Evolutionary conservation across 2,329 filamentous ascomycete species (phyloP), one percentile per base, ranked within the genome.

Genomic region (Blastomyces percursus): DNA sequence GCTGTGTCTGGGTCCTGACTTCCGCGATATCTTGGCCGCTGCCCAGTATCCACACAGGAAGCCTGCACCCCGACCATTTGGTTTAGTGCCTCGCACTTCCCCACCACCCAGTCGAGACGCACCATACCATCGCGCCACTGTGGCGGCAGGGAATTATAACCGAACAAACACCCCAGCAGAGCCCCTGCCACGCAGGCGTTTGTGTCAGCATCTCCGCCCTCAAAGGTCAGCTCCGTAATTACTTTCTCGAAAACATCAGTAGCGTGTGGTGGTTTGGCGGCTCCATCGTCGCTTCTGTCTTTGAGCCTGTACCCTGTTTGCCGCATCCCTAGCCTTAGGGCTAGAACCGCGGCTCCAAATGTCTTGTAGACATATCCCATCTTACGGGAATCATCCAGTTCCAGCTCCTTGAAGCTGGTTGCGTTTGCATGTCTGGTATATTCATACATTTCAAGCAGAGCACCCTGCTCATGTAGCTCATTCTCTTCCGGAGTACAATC

Each of bases 331-430:
- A 77, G 67, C 1, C 81, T 73, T 9, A 82, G 69, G 12, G 76
- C 69, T 21, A 80, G 66, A 12, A 82, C 71, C 0, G 79, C 80
- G 0, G 79, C 75, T 0, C 80, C 81, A 14, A 83, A 75, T 4
- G 78, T 77, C 69, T 83, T 82, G 69, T 82, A 82, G 32, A 82
- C 80, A 63, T 82, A 82, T 3, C 81, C 81, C 55, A 83, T 81
- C 67, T 77, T 75, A 32, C 68, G 67, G 6, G 66, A 64, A 21
- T 79, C 76, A 63, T 83, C 81, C 21, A 82, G 69, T 56, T 77
- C 67, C 48, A 82, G 70, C 2, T 75, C 75, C 1, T 71, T 70
- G 0, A 82, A 69, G 0, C 66, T 68, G 40, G 71, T 64, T 2
- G 74, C 75, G 14, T 73, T 73, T 6, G 74, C 70, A 65, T 82